phyloP scores from a whole-genome alignment of 2,329 filamentous ascomycete species.

The Zasmidium angulare region DNA sequence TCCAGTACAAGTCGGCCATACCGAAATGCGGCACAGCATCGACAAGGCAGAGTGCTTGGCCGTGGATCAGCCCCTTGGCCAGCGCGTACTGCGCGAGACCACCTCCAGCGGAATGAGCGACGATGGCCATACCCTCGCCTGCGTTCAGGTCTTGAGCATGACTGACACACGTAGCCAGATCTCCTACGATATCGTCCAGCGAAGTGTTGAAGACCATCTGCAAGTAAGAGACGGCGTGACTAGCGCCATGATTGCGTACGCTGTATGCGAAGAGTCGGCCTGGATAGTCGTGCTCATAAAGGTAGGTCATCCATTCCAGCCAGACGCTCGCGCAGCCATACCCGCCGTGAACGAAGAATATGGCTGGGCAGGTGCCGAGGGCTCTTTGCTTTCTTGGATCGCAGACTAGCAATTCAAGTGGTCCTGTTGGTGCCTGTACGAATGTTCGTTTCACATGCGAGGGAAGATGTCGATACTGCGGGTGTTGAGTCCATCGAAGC shows the following conservation, averaged over 20 bases:
- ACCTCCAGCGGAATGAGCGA: slow-evolving; percentile 55
- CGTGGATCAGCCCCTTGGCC: slow-evolving; percentile 34
- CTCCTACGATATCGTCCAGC: slow-evolving; percentile 44
- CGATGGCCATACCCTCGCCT: slow-evolving; percentile 36
- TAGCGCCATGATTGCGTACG: slow-evolving; percentile 54
- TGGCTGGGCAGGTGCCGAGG: not conserved
- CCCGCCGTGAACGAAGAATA: slow-evolving; percentile 57
- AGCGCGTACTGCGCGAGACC: slow-evolving; percentile 53
- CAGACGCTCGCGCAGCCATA: slow-evolving; percentile 57
- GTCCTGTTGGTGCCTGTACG: slow-evolving; percentile 42
- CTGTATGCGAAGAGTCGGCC: slow-evolving; percentile 55
- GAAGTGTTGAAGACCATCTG: slow-evolving; percentile 51
- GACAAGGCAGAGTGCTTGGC: slow-evolving; percentile 7
- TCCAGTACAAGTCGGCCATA: slow-evolving; percentile 43
- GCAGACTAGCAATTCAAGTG: slow-evolving; percentile 52
- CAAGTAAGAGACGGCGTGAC: slow-evolving; percentile 52
- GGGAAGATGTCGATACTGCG: slow-evolving; percentile 9
- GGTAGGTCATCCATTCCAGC: slow-evolving; percentile 53
- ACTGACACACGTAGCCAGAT: slow-evolving; percentile 46
- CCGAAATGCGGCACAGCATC: slow-evolving; percentile 15
- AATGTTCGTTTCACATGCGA: slow-evolving; percentile 8
- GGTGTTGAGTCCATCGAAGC: slow-evolving; percentile 11
- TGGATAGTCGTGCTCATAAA: slow-evolving; percentile 40
- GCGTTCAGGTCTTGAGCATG: slow-evolving; percentile 24
- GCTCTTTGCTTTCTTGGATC: slow-evolving; percentile 34